Evolutionary conservation across 2,329 filamentous ascomycete genomes (phyloP).

Genomic region (Colletotrichum spaethianum): DNA sequence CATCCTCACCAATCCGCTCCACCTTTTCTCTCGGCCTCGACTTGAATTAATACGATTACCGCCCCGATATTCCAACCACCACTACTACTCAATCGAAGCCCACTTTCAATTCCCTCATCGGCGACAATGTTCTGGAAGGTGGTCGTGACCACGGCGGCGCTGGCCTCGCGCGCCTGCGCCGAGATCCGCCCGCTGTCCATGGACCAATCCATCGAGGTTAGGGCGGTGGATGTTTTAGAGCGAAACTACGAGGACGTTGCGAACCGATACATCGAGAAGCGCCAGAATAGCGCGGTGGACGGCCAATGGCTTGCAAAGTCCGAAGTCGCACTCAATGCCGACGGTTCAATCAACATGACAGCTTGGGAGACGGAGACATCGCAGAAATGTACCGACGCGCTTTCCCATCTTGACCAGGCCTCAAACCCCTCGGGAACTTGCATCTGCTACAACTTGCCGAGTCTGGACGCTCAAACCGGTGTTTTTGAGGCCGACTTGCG

Average conservation of each 20-base stretch:
- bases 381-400: conserved; percentile 70
- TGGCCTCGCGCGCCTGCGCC: conserved; percentile 39
- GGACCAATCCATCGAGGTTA: conserved; percentile 49
- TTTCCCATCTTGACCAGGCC: conserved; percentile 69
- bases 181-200: conserved; percentile 38
- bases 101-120: conserved; percentile 2
- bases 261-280: conserved; percentile 44
- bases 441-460: conserved; percentile 86
- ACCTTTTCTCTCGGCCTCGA: conserved; percentile 36
- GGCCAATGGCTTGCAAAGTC: conserved; percentile 37
- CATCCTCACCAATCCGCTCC: conserved; percentile 25
- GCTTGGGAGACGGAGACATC: conserved; percentile 69
- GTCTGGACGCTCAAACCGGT: conserved; percentile 76
- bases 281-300: conserved; percentile 28
- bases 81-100: conserved; percentile 11
- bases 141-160: conserved; percentile 35
- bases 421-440: conserved; percentile 83
- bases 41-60: conserved; percentile 33
- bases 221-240: conserved; percentile 42
- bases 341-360: conserved; percentile 66
- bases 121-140: conserved; percentile 41
- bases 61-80: not conserved
- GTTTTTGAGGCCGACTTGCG: conserved; percentile 84
- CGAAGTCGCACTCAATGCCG: conserved; percentile 52
- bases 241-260: conserved; percentile 39